A percentile compares a stretch with the other conserved stretches of the same genome.
Conservation (phyloP, 148 eudicot species). For the Rhododendron ovatum region DNA sequence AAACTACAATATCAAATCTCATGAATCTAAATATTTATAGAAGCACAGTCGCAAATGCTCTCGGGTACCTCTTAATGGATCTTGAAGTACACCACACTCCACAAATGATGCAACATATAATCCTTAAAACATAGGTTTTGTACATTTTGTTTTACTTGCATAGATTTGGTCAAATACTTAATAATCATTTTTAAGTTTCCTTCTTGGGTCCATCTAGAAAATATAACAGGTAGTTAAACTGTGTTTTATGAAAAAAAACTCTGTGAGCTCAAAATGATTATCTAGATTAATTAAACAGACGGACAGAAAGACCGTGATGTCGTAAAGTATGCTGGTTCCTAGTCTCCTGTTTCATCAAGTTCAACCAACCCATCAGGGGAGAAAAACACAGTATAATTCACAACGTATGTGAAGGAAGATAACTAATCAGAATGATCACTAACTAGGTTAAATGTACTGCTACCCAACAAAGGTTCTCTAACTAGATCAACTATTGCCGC, state of each 20-base stretch:
- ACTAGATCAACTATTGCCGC: background rate
- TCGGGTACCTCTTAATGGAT: background rate
- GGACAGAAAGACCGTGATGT: background rate
- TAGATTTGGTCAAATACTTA: background rate
- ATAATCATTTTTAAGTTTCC: background rate
- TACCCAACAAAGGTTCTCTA: background rate
- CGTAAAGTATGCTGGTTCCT: background rate
- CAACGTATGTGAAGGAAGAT: background rate
- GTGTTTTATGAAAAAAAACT: too few species aligned
- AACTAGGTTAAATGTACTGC: constrained; percentile 5
- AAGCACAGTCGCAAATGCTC: background rate
- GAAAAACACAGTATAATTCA: background rate
- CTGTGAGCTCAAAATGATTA: background rate
- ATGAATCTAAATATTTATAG: background rate
- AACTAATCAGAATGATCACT: background rate
- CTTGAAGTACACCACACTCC: background rate
- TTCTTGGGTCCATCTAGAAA: background rate
- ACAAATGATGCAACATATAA: background rate
- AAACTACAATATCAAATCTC: background rate
- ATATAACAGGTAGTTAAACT: background rate
- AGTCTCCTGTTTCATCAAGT: background rate
- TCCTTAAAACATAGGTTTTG: background rate
- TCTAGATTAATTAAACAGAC: background rate
- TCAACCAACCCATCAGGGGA: background rate
- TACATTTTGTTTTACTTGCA: background rate